Evolutionary conservation across 2,329 filamentous ascomycete species (phyloP).

Genomic region (Calonectria pteridis): DNA sequence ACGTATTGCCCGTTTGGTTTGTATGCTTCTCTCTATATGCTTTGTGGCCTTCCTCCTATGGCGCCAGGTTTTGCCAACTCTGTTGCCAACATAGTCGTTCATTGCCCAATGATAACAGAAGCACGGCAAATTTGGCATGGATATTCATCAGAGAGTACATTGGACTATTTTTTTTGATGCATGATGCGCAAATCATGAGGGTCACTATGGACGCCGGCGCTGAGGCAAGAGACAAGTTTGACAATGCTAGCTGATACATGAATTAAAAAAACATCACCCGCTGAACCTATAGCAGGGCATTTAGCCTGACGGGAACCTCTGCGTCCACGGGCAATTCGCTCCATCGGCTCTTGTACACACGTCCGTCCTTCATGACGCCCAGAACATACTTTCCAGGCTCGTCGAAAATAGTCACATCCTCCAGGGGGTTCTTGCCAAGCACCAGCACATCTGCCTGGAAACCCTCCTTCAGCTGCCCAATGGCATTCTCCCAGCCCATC

Average conservation of each 20-base stretch:
- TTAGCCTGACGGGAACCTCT: constrained; percentile 25
- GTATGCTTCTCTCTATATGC: not conserved
- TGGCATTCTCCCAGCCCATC: constrained; percentile 56
- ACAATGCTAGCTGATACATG: not conserved
- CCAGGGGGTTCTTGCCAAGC: constrained; percentile 63
- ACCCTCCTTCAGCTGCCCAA: constrained; percentile 64
- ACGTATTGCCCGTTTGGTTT: not conserved
- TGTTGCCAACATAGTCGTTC: not conserved
- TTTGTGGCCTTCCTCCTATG: not conserved
- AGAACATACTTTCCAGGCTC: constrained; percentile 60
- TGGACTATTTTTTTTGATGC: not conserved
- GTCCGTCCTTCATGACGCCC: constrained; percentile 66
- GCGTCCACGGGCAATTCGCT: constrained; percentile 32
- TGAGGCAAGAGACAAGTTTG: not conserved
- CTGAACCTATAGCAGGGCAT: not conserved
- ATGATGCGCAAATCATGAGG: not conserved
- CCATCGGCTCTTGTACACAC: constrained; percentile 38
- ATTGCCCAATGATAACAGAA: not conserved
- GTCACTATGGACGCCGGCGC: not conserved
- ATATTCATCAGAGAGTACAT: not conserved
- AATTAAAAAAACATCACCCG: not conserved
- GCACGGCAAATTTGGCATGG: not conserved
- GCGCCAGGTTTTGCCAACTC: not conserved
- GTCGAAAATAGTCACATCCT: constrained; percentile 65
- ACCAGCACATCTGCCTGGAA: constrained; percentile 66